A percentile compares a stretch with the other conserved stretches of the same genome.
phyloP scores from a whole-genome alignment of 352 stramenopile species.

The Thalassiosira pacifica region DNA sequence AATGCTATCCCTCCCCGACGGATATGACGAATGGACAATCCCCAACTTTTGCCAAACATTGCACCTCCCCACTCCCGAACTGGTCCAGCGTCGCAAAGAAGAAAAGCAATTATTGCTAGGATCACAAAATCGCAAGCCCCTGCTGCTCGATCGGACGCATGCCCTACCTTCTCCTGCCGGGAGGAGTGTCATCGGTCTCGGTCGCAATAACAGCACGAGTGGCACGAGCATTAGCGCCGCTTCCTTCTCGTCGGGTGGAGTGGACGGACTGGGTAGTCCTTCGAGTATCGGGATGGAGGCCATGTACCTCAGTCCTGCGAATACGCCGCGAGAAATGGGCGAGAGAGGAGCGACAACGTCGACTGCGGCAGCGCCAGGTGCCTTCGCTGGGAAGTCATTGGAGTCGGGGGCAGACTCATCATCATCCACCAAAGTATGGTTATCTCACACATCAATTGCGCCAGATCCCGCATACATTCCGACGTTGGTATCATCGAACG shows the following conservation, averaged over 20 bases:
- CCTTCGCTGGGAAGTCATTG: background rate
- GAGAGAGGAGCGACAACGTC: too few species aligned
- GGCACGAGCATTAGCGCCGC: too few species aligned
- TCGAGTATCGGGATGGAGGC: constrained; percentile 65
- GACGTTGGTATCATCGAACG: constrained; percentile 13
- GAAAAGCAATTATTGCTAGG: background rate
- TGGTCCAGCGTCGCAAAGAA: background rate
- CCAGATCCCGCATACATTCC: constrained; percentile 43
- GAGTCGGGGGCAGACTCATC: background rate
- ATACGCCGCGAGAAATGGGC: constrained; percentile 19
- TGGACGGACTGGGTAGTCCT: background rate
- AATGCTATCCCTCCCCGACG: constrained; percentile 46
- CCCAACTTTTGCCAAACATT: constrained; percentile 52
- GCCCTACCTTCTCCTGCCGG: constrained; percentile 5
- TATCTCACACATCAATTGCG: background rate
- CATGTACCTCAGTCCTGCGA: constrained; percentile 63
- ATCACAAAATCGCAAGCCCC: constrained; percentile 22
- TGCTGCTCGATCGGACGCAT: constrained; percentile 57
- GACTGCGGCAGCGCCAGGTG: background rate
- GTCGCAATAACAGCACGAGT: too few species aligned
- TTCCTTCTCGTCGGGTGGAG: background rate
- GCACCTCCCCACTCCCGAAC: constrained; percentile 45
- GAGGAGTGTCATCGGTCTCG: background rate
- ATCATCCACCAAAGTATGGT: background rate
- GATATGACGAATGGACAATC: constrained; percentile 62